A percentile compares a stretch with the other conserved stretches of the same genome.
Conservation (phyloP, 2,329 filamentous ascomycete species). For the Podosphaera fusca region DNA sequence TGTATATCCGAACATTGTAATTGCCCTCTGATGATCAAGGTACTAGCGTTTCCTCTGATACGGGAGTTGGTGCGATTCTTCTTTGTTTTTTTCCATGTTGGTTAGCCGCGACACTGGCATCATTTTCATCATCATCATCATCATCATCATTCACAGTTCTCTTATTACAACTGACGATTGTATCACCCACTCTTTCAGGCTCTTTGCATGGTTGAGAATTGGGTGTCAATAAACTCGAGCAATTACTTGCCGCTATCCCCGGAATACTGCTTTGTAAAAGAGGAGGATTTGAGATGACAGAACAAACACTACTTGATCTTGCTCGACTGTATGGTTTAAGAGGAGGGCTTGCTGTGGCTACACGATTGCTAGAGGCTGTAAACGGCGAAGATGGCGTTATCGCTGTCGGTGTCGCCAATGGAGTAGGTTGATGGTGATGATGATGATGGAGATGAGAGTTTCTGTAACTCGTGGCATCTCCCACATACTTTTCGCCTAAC, state of each 20-base stretch:
- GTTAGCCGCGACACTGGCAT: slow-evolving; percentile 5
- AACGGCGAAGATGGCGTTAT: slow-evolving; percentile 39
- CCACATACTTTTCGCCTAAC: slow-evolving; percentile 59
- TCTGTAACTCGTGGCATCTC: slow-evolving; percentile 28
- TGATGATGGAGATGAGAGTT: slow-evolving; percentile 19
- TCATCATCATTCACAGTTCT: slow-evolving; percentile 27
- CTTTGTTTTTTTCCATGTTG: slow-evolving; percentile 32
- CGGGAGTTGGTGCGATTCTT: slow-evolving; percentile 39
- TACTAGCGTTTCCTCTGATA: neutral
- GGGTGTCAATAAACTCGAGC: slow-evolving; percentile 21
- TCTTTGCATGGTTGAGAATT: slow-evolving; percentile 61
- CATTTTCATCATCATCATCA: slow-evolving; percentile 26
- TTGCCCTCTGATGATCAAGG: too few species aligned
- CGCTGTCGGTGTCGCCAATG: slow-evolving; percentile 46
- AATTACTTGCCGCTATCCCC: slow-evolving; percentile 43
- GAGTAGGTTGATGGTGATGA: slow-evolving; percentile 32
- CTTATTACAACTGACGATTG: slow-evolving; percentile 30
- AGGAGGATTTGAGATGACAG: slow-evolving; percentile 55
- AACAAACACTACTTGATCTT: slow-evolving; percentile 68
- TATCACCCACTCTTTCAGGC: slow-evolving; percentile 35
- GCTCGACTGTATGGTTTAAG: slow-evolving; percentile 52
- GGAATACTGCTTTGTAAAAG: slow-evolving; percentile 59
- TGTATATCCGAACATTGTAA: too few species aligned
- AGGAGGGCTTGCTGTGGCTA: slow-evolving; percentile 31
- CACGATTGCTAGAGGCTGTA: slow-evolving; percentile 24